A percentile compares a stretch with the other conserved stretches of the same genome.
Evolutionary conservation across 129 eudicot species (phyloP).

Genomic region (Solidago caesia): DNA sequence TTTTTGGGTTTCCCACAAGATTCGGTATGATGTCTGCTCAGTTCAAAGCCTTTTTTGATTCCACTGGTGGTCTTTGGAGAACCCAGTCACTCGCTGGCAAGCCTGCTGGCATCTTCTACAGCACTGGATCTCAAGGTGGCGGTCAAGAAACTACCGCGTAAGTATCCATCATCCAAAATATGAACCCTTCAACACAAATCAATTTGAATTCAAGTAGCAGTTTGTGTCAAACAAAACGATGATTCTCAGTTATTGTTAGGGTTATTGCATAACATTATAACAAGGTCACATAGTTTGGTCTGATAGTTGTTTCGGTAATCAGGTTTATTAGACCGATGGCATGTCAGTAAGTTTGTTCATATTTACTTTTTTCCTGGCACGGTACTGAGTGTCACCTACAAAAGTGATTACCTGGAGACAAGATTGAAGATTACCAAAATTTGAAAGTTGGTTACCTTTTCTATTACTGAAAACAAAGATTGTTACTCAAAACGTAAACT

Average conservation of each 20-base stretch:
- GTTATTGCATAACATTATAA: background rate
- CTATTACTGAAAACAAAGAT: background rate
- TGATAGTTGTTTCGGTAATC: background rate
- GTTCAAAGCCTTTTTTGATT: slow-evolving; percentile 74
- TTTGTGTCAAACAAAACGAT: background rate
- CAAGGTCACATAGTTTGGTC: background rate
- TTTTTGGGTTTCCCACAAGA: slow-evolving; percentile 91
- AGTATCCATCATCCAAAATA: slow-evolving; percentile 17
- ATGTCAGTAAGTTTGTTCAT: background rate
- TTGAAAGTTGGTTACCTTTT: background rate
- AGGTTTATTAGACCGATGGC: no score
- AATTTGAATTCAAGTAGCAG: slow-evolving; percentile 4
- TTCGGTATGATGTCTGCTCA: slow-evolving; percentile 98
- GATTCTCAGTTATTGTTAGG: background rate
- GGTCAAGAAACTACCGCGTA: slow-evolving; percentile 96
- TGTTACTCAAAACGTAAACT: background rate
- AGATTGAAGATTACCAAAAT: background rate
- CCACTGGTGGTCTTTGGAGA: slow-evolving; percentile 89
- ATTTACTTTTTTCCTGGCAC: background rate
- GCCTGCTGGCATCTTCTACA: slow-evolving; percentile 84
- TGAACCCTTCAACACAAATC: background rate
- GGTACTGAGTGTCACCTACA: background rate
- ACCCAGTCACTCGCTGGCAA: slow-evolving; percentile 72
- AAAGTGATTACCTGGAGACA: background rate
- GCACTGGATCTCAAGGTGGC: slow-evolving; percentile 92